Evolutionary conservation across 371 early-diverging fungal species (phyloP), one percentile per base, ranked within the genome.

Genomic region (Mortierella sp.): DNA sequence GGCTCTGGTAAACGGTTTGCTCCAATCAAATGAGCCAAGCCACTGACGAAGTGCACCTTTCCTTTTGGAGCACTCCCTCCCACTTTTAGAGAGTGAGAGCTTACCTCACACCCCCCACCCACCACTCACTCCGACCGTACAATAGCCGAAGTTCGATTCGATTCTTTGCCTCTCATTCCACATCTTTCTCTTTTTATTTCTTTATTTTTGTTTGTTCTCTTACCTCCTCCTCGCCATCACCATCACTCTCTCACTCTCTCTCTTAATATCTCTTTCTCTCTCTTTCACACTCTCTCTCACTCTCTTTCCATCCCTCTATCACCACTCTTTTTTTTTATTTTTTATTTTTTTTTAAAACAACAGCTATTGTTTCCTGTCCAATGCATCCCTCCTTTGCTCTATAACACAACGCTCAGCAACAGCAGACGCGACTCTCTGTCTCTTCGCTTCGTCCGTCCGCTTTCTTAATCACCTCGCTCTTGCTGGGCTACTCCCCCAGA

Each of bases 401-500:
- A 28, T 53, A 53, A 53, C 53, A 53, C 47, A 26, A 53, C 53
- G 28, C 53, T 53, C 22, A 53, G 28, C 53, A 53, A 53, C 26
- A 53, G 53, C 53, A 53, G 53, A 23, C 53, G 53, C 53, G 53
- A 53, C 22, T 28, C 53, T 26, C 26, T 53, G 22, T 53, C 53
- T 26, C 28, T 53, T 45, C 45, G 45, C 45, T 45, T 45, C 45
- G 28, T 28, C 53, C 53, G 53, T 53, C 53, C 28, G 53, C 53
- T 53, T 53, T 28, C 9, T 53, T 45, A 45, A 28, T 53, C 23
- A 22, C 15, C 15, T 53, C 26, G 22, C 22, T 26, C 26, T 53
- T 53, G 53, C 53, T 53, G 53, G 53, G 53, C 53, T 13, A 19
- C 19, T 9, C 15, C 53, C 8, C 22, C 3, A 15, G n/a, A n/a